Conservation (phyloP, 495 filamentous ascomycete species). For the Neurospora sp. region DNA sequence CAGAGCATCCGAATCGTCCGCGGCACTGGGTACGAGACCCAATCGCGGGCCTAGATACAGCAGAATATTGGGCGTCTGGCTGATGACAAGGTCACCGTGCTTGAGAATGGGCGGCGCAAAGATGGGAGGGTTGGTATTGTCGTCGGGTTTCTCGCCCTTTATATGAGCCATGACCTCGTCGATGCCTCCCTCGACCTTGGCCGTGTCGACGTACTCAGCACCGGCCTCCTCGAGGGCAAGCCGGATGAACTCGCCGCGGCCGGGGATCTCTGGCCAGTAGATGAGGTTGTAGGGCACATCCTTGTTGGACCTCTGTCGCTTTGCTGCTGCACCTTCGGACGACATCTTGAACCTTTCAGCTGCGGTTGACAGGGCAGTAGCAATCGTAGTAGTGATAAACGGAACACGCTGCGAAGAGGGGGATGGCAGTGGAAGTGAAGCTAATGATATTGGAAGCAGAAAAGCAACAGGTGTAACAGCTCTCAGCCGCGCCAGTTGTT, state of each 20-base stretch:
- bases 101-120: conserved; percentile 51
- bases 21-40: conserved; percentile 33
- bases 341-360: conserved; percentile 2
- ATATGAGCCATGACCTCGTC: conserved; percentile 27
- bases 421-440: background rate
- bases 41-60: conserved; percentile 47
- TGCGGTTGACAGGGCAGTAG: background rate
- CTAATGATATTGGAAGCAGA: background rate
- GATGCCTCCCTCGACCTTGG: conserved; percentile 28
- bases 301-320: conserved; percentile 31
- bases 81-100: conserved; percentile 47
- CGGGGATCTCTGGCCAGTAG: conserved; percentile 56
- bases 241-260: conserved; percentile 55
- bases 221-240: conserved; percentile 52
- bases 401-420: background rate
- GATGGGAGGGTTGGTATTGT: conserved; percentile 45
- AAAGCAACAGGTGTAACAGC: background rate
- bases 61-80: conserved; percentile 56
- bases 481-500: background rate
- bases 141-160: conserved; percentile 24
- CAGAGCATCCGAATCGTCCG: conserved; percentile 32
- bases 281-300: conserved; percentile 44
- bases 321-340: conserved; percentile 13
- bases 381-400: background rate
- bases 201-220: conserved; percentile 50